Percentiles rank a stretch among this genome's conserved stretches.
Evolutionary conservation across 805 yeast genomes (phyloP).

Genomic region (Deakozyma indianensis): DNA sequence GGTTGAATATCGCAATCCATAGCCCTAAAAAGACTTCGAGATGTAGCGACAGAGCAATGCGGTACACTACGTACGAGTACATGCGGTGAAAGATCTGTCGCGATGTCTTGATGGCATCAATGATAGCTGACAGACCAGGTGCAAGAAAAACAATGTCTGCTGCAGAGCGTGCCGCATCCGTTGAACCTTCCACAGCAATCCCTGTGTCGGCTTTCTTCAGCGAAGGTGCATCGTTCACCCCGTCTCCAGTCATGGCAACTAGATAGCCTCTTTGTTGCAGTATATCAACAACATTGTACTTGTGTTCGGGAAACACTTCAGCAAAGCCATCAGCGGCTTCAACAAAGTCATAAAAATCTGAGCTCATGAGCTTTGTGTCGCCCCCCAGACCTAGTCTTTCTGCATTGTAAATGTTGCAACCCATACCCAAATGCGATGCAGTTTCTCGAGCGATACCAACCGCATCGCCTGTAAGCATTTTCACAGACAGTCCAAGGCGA

Average conservation of each 20-base stretch:
- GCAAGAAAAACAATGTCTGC: constrained; percentile 35
- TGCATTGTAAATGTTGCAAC: constrained; percentile 93
- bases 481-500: constrained; percentile 81
- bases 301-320: constrained; percentile 56
- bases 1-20: constrained; percentile 90
- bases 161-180: constrained; percentile 32
- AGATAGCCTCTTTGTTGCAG: constrained; percentile 50
- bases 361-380: constrained; percentile 47
- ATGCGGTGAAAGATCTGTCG: constrained; percentile 98
- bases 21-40: constrained; percentile 89
- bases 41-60: constrained; percentile 90
- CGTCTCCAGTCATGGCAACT: constrained; percentile 61
- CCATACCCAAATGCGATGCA: constrained; percentile 93
- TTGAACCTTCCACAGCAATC: constrained; percentile 55
- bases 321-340: constrained; percentile 92
- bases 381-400: constrained; percentile 88
- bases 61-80: constrained; percentile 96
- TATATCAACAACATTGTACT: constrained; percentile 52
- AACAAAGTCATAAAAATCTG: constrained; percentile 52
- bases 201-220: constrained; percentile 69
- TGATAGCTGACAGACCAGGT: constrained; percentile 47
- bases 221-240: constrained; percentile 57
- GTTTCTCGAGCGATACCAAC: constrained; percentile 98
- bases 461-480: constrained; percentile 99
- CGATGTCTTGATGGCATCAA: constrained; percentile 67